Evolutionary conservation across 352 stramenopile species (phyloP), one percentile per base, ranked within the genome.

Genomic region (Phytophthora uliginosa): DNA sequence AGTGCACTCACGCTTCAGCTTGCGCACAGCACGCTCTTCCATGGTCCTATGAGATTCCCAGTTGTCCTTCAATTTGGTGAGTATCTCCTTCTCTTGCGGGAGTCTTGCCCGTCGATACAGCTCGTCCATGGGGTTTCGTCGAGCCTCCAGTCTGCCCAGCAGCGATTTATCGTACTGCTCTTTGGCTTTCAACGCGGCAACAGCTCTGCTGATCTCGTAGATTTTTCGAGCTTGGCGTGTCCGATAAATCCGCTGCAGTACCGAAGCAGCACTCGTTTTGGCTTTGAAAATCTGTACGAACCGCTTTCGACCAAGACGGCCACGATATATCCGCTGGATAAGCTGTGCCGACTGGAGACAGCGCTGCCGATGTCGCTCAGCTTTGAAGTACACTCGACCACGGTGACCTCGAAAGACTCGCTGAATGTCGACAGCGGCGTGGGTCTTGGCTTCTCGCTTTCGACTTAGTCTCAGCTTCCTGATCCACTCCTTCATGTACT

Each of bases 61-160:
- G 28, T 84, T 87, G 13, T 79, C 73, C 33, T 81, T 79, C 6
- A 90, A 47, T 24, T 80, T 71, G 18, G 74, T 63, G 5, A 93
- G 71, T 38, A 81, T 65, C 4, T 80, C 75, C 48, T 79, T 77
- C 65, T 89, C 85, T 50, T 74, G 72, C 1, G 67, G 81, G 4
- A 93, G 53, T 53, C 82, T 84, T 13, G 83, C 83, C n/a, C 85
- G 78, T 3, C 78, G 72, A 64, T 87, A 90, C 4, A 91, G 78
- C 26, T 91, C 82, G 55, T 90, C 80, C 78, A 91, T 91, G 26
- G 85, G 85, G 57, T 90, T 90, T 17, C 83, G 83, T 76, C 73
- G 77, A 17, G 80, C 71, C 36, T 91, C 80, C 4, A 91, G 42
- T 72, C 75, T 81, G 4, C 82, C 82, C 7, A 87, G 48, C 0